phyloP scores from a whole-genome alignment of 192 early-diverging fungal species.

The Spizellomyces sp. region DNA sequence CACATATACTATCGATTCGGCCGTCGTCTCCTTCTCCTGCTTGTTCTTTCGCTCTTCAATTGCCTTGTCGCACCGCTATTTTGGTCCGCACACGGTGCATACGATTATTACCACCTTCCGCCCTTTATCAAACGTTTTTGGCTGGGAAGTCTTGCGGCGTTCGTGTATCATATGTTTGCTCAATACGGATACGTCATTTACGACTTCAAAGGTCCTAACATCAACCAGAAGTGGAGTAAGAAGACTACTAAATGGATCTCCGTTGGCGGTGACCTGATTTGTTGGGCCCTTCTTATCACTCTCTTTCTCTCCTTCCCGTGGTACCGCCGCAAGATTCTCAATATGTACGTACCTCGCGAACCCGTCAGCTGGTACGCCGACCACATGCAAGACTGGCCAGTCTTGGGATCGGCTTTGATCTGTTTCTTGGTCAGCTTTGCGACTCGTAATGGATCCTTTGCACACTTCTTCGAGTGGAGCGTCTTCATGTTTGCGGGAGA shows the following conservation, averaged over 20 bases:
- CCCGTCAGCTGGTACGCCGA: constrained; percentile 25
- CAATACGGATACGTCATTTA: constrained; percentile 36
- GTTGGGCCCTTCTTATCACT: constrained; percentile 16
- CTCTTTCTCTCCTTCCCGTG: constrained; percentile 27
- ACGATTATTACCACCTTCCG: constrained; percentile 28
- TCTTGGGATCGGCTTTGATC: constrained; percentile 21
- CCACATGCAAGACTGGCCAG: constrained; percentile 27
- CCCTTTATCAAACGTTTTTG: constrained; percentile 33
- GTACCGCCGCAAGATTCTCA: constrained; percentile 10
- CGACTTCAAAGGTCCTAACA: constrained; percentile 1
- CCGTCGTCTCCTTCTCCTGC: constrained; percentile 23
- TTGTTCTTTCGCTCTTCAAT: constrained; percentile 28
- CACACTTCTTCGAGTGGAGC: constrained; percentile 32
- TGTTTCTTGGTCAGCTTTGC: constrained; percentile 24
- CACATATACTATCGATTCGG: constrained; percentile 34
- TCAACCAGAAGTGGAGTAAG: constrained; percentile 18
- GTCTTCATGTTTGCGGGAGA: constrained; percentile 36
- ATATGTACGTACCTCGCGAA: not conserved
- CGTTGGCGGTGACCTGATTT: constrained; percentile 10
- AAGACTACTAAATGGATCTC: constrained; percentile 27
- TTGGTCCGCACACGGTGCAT: constrained; percentile 24
- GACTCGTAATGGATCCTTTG: constrained; percentile 21
- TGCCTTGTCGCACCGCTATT: constrained; percentile 14
- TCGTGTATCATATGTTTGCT: constrained; percentile 32
- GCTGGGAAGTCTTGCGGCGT: constrained; percentile 30